These are phyloP conservation scores for Aspergillus persii DNA, from an alignment of 2,329 filamentous ascomycete species.

Conservation along the genomic window DNA sequence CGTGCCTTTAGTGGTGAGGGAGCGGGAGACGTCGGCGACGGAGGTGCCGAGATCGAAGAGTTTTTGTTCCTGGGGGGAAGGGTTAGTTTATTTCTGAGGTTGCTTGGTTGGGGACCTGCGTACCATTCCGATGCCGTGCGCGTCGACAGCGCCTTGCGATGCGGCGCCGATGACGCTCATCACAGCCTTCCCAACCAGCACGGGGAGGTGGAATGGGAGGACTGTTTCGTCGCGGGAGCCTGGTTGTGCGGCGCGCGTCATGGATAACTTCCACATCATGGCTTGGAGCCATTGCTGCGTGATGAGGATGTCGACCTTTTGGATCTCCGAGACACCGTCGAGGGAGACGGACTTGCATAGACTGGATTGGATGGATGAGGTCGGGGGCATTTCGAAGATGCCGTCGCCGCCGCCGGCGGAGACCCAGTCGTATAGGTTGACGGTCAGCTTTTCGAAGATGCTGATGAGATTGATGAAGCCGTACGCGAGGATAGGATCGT, in stretches of 20 bases:
- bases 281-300: conserved; percentile 71
- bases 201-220: conserved; percentile 63
- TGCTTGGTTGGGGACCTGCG: conserved; percentile 24
- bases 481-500: conserved; percentile 45
- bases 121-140: conserved; percentile 73
- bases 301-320: conserved; percentile 66
- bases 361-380: conserved; percentile 51
- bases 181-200: conserved; percentile 63
- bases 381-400: conserved; percentile 28
- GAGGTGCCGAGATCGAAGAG: conserved; percentile 36
- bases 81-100: background rate
- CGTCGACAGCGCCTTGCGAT: conserved; percentile 70
- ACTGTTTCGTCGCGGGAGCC: conserved; percentile 55
- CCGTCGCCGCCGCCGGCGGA: conserved; percentile 34
- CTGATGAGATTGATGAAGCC: conserved; percentile 42
- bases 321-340: conserved; percentile 59
- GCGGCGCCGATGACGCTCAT: conserved; percentile 69
- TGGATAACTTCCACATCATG: conserved; percentile 71
- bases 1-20: conserved; percentile 27
- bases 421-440: conserved; percentile 40
- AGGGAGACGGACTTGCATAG: conserved; percentile 55
- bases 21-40: conserved; percentile 34
- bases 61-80: conserved; percentile 33
- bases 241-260: conserved; percentile 63
- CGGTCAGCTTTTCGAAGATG: conserved; percentile 39